phyloP scores from a whole-genome alignment of 306 rosid species.

The Mucuna pruriens region DNA sequence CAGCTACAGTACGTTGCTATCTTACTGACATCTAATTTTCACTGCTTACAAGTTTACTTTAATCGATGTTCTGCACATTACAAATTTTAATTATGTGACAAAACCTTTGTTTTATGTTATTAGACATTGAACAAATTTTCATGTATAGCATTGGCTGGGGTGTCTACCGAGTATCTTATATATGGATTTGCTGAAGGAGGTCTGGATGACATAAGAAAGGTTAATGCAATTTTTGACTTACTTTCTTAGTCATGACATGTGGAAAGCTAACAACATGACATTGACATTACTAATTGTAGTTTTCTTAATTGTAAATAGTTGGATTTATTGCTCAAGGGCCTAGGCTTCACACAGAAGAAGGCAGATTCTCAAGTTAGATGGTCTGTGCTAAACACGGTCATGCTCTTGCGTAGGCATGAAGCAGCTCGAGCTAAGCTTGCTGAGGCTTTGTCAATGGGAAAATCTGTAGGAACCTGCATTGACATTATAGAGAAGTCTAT shows the following conservation, averaged over 20 bases:
- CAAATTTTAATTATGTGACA: conserved; percentile 21
- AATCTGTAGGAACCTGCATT: conserved; percentile 82
- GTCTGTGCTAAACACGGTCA: conserved; percentile 77
- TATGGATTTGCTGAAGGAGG: conserved; percentile 95
- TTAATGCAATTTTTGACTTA: conserved; percentile 29
- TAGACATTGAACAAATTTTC: conserved; percentile 90
- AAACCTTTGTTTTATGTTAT: conserved; percentile 37
- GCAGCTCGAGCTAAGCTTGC: conserved; percentile 75
- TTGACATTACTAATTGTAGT: conserved; percentile 19
- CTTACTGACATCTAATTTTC: conserved; percentile 28
- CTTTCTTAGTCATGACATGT: conserved; percentile 6
- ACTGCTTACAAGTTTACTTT: conserved; percentile 13
- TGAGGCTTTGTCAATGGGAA: conserved; percentile 73
- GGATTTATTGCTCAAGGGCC: conserved; percentile 66
- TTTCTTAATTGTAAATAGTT: conserved; percentile 52
- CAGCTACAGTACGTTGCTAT: conserved; percentile 69
- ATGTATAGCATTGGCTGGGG: conserved; percentile 91
- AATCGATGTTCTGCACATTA: neutral
- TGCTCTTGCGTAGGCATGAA: conserved; percentile 83
- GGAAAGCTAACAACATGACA: neutral
- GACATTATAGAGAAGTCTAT: conserved; percentile 69
- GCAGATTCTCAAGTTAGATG: conserved; percentile 92
- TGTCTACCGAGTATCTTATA: conserved; percentile 83
- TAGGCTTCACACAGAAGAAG: conserved; percentile 94
- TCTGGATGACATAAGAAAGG: conserved; percentile 91